Percentiles rank a stretch among this genome's conserved stretches.
Evolutionary conservation across 176 grass and related monocot species (phyloP).

Genomic region (Zea mays): Zm-B73-REFERENCE-NAM-5.0 NC_050097.1:157557501-157558000

Average conservation of each 20-base stretch:
- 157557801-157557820: constrained; percentile 67
- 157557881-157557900: neutral
- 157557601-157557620: neutral
- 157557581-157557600: neutral
- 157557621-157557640: neutral
- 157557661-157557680: neutral
- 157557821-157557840: constrained; percentile 76
- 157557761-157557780: constrained; percentile 64
- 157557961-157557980: neutral
- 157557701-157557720: neutral
- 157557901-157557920: constrained; percentile 49
- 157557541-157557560: neutral
- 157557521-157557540: neutral
- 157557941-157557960: neutral
- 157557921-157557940: constrained; percentile 14
- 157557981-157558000: constrained; percentile 19
- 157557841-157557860: constrained; percentile 81
- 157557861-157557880: constrained; percentile 42
- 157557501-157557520: neutral
- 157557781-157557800: constrained; percentile 59
- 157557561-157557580: neutral
- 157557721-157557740: constrained; percentile 22
- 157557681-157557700: constrained; percentile 11
- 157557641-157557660: neutral
- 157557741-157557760: constrained; percentile 84